Base-by-base conservation (phyloP, 2,329 filamentous ascomycete species). In the Colletotrichum costaricense region DNA sequence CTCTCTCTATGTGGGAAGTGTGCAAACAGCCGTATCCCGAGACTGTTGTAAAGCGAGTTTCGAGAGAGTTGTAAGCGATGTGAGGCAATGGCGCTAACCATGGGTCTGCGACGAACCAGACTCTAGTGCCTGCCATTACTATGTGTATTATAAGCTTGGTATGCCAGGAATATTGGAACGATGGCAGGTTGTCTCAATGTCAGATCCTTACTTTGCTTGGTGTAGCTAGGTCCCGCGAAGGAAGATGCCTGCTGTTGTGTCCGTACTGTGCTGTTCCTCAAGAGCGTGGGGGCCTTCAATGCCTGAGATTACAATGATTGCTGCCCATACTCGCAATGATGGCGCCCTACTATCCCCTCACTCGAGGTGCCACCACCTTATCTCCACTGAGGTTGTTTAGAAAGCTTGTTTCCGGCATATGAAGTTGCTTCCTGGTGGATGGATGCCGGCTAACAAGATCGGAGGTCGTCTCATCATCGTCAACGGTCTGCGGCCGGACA, bases 81-180 rank as follows among this genome's bases (percentile, higher is more conserved):
- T 22, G 38, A 63, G 49, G 54, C 24, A n/a, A 22, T 46, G 63
- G 24, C 72, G 74, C 72, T 63, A 71, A 59, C 75, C 68, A 78
- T 71, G 75, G 75, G 63, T 8, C 35, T 67, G 76, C 54, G 57
- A 72, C 68, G 60, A 54, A 42, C 68, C 62, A 54, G 52, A 63
- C 24, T 72, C 58, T 63, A 26, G 49, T 71, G 67, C 77, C 63
- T 77, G 75, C 74, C 70, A 5, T 76, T 77, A 77, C 64, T 71
- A 52, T 42, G 69, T 30, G 68, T 64, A 64, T 68, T 77, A 78
- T 75, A 76, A 75, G 67, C 54, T 75, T 73, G 69, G 74, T 71
- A 73, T 72, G 54, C 72, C 58, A 67, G 72, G 74, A 66, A 72
- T 67, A 73, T 76, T 71, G 55, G 67, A 75, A 30, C 73, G 67